Conservation (phyloP, 139 green algal species). For the Gonium pectorale region DNA sequence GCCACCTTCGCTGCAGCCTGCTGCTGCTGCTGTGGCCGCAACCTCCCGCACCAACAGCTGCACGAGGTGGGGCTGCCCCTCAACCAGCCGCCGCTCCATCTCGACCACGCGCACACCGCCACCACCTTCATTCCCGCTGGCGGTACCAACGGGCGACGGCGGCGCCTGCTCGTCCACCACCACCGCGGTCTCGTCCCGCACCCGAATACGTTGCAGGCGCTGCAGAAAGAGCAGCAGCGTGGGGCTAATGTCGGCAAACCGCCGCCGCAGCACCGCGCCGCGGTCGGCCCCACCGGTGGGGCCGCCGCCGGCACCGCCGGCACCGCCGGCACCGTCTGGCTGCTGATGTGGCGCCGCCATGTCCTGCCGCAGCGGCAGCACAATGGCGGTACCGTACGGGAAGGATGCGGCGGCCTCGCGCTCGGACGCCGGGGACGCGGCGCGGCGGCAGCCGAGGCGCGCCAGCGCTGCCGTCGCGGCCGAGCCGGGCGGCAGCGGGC, state of each 20-base stretch:
- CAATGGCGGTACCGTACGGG: constrained; percentile 42
- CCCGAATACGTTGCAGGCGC: constrained; percentile 44
- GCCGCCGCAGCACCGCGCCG: constrained; percentile 33
- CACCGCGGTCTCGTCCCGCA: constrained; percentile 43
- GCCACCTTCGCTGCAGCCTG: no score
- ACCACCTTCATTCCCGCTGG: not conserved
- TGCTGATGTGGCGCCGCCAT: constrained; percentile 6
- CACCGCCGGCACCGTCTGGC: no score
- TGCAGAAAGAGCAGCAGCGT: constrained; percentile 70
- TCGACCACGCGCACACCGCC: not conserved
- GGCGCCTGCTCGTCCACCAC: not conserved
- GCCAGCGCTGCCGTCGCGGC: not conserved
- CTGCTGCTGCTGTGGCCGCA: not conserved
- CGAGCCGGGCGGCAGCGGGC: constrained; percentile 21
- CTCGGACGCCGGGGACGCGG: not conserved
- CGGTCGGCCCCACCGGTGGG: not conserved
- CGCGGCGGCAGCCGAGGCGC: constrained; percentile 8
- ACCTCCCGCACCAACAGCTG: not conserved
- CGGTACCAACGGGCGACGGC: no score
- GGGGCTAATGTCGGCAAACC: constrained; percentile 59
- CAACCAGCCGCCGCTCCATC: constrained; percentile 13
- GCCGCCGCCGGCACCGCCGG: not conserved
- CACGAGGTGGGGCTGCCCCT: constrained; percentile 5
- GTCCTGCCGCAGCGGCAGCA: constrained; percentile 52
- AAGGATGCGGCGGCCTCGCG: not conserved